Conservation (phyloP, 306 rosid genomes). For the Fragaria nilgerrensis region DNA sequence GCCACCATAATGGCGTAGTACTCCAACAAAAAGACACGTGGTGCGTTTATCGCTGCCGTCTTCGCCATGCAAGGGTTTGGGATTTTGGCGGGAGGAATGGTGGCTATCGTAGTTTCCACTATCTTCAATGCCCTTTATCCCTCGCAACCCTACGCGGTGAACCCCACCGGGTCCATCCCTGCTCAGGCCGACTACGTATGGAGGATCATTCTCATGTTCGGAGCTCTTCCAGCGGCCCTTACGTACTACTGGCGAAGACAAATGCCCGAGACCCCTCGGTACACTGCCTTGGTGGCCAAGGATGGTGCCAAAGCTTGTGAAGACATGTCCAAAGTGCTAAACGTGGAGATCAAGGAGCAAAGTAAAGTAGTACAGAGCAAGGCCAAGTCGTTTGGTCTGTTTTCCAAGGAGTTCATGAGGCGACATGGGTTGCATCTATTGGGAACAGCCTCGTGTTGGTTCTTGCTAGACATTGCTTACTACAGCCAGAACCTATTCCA, state of each 20-base stretch:
- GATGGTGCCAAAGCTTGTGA: conserved; percentile 37
- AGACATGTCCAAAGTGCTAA: conserved; percentile 62
- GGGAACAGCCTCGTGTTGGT: conserved; percentile 67
- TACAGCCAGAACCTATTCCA: conserved; percentile 51
- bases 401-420: conserved; percentile 41
- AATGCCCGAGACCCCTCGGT: conserved; percentile 68
- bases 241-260: conserved; percentile 57
- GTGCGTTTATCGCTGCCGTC: conserved; percentile 58
- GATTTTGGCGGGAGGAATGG: conserved; percentile 52
- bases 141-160: conserved; percentile 19
- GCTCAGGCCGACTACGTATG: conserved; percentile 56
- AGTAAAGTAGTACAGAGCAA: neutral
- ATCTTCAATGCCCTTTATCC: conserved; percentile 28
- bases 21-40: conserved; percentile 52
- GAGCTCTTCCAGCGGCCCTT: conserved; percentile 50
- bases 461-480: conserved; percentile 64
- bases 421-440: conserved; percentile 55
- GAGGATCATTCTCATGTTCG: conserved; percentile 70
- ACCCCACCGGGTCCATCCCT: conserved; percentile 36
- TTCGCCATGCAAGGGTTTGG: conserved; percentile 84
- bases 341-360: conserved; percentile 17
- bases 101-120: conserved; percentile 43
- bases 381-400: conserved; percentile 36
- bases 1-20: conserved; percentile 78
- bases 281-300: conserved; percentile 65